Conservation (phyloP, 2,329 filamentous ascomycete species). For the Cladosporium sp. region DNA sequence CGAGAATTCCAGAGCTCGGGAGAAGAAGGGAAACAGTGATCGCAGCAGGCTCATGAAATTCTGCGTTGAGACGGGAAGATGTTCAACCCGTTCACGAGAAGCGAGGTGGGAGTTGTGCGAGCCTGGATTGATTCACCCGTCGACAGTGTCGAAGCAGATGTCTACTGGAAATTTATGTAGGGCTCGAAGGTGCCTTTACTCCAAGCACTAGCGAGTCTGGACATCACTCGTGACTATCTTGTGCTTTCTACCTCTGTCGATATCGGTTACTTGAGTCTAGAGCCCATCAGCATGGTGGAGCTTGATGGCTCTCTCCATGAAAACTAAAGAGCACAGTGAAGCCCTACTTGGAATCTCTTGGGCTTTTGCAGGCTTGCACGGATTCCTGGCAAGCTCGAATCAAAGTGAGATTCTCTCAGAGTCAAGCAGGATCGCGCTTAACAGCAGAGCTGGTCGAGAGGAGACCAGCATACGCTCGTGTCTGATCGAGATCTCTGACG, state of each 20-base stretch:
- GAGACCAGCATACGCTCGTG: neutral
- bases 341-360: neutral
- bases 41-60: neutral
- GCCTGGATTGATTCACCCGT: neutral
- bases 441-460: neutral
- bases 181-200: neutral
- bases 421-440: neutral
- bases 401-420: neutral
- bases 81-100: neutral
- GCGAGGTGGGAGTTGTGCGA: neutral
- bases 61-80: neutral
- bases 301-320: neutral
- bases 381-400: neutral
- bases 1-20: neutral
- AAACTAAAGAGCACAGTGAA: neutral
- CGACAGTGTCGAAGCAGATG: neutral
- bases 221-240: neutral
- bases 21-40: neutral
- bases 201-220: neutral
- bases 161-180: neutral
- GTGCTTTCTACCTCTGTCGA: neutral
- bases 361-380: neutral
- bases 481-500: neutral
- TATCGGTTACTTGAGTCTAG: neutral
- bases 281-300: neutral